Evolutionary conservation across 768 basidiomycete species (phyloP), one percentile per base, ranked within the genome.

Genomic region (Russula griseocarnosa): DNA sequence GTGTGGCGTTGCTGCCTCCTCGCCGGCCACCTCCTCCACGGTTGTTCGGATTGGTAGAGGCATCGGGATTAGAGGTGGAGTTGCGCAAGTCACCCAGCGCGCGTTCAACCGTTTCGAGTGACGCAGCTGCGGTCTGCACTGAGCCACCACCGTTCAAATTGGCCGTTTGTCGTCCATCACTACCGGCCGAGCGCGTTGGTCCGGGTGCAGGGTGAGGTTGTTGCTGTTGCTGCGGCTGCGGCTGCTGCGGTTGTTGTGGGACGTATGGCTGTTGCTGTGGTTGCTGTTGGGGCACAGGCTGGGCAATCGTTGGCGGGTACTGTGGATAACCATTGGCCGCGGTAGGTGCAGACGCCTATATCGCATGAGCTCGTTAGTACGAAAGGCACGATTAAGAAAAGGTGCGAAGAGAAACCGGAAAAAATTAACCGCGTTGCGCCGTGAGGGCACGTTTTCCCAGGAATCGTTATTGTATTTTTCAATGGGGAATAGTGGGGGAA

Each of bases 121-220:
- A 90, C 0, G 86, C 86, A 0, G 87, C 83, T 3, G 88, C 88
- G 4, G 83, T 86, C 69, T 83, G 83, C n/a, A 89, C 80, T 22
- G 86, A 77, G 70, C 83, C 84, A 60, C 67, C 72, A n/a, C 72
- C 74, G 10, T 66, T 62, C 44, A 40, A 46, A 56, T 61, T 74
- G 64, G 47, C 79, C 13, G 63, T 74, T 42, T 74, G 72, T 36
- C 70, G 68, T 51, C 72, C 70, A 64, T 67, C 62, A 34, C 66
- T 71, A 51, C 72, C 71, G 60, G 64, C 67, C 38, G 72, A 65
- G 8, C 18, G 67, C 28, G 58, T 30, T 0, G 58, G 58, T 8
- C n/a, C 56, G 26, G 59, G 65, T 16, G 34, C 10, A 11, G 49
- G 47, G 14, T 55, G 32, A 16, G 59, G 42, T 3, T 65, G 66